These are phyloP conservation scores for Apiotrichum sp. DNA, from an alignment of 1,284 basidiomycete genomes.

Conservation along the genomic window DNA sequence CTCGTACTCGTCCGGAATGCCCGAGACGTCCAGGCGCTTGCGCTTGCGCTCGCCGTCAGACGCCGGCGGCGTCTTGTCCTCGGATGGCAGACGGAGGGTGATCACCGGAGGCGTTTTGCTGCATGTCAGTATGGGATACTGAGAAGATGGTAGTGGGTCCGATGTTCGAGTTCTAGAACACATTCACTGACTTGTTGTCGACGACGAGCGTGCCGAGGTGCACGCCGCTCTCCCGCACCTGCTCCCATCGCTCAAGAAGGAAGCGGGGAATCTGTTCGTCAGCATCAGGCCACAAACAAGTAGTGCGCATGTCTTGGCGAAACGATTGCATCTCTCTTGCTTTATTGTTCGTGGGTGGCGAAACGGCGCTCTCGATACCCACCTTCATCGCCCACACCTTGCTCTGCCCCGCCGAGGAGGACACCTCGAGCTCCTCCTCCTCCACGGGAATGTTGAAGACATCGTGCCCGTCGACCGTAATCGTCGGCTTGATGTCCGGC, in stretches of 20 bases:
- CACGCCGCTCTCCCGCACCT: constrained; percentile 47
- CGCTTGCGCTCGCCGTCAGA: constrained; percentile 4
- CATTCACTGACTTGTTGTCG: constrained; percentile 44
- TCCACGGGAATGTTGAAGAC: constrained; percentile 22
- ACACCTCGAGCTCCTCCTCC: constrained; percentile 32
- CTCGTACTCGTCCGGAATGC: constrained; percentile 37
- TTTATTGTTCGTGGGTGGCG: neutral
- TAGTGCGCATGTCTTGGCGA: too few species aligned
- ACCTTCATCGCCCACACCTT: constrained; percentile 43
- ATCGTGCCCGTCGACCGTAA: constrained; percentile 13
- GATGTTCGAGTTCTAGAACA: neutral
- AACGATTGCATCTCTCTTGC: neutral
- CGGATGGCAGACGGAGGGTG: constrained; percentile 16
- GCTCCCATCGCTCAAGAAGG: constrained; percentile 50
- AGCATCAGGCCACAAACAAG: neutral
- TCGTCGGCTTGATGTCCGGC: constrained; percentile 16
- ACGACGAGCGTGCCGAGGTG: constrained; percentile 50
- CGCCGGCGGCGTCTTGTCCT: constrained; percentile 6
- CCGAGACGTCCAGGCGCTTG: constrained; percentile 22
- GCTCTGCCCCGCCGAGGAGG: constrained; percentile 15
- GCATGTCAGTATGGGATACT: neutral
- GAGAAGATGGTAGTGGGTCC: neutral
- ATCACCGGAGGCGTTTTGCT: constrained; percentile 9
- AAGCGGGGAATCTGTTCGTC: constrained; percentile 48
- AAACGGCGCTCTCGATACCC: neutral